Base-by-base conservation (phyloP, 805 yeast species). In the Schwanniomyces polymorphus region DNA sequence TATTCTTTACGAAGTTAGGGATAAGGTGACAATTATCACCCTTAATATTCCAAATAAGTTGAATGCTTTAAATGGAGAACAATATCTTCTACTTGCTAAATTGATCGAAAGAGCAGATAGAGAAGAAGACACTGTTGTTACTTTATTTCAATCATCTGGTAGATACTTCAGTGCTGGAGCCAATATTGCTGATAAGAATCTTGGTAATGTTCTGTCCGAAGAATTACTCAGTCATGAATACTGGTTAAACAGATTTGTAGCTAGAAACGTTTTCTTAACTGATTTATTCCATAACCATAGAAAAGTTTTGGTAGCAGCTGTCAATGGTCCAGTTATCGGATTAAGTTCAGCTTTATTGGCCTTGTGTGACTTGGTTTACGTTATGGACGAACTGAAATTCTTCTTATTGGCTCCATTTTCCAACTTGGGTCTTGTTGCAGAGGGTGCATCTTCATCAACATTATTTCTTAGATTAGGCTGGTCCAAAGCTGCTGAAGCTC, bases 241-340 rank as follows among this genome's bases (percentile, higher is more conserved):
- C 52, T 83, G 87, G 86, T 64, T 81, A 41, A 68, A 75, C 44
- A 70, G 71, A 51, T 85, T 86, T 57, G 80, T 81, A n/a, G 79
- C 90, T 4, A 80, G 90, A 57, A 90, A 90, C 63, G 76, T 83
- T 25, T 83, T 77, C 57, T 67, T 90, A 45, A 84, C 94, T 4
- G 79, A 82, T 52, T 72, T 85, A 33, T 81, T 88, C 61, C 79
- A 81, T 52, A 79, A 82, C 57, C 97, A 90, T 65, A 67, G 76
- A 8, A 90, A 90, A 61, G 73, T 88, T 7, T 68, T 90, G 31
- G 83, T 83, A 25, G 80, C 81, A 38, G 91, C 90, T 3, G 72
- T 90, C 47, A 90, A 90, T 61, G 97, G 97, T 0, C 96, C 97
- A 0, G 95, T 82, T 5, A 78, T 90, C 48, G 97, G 97, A 0